Evolutionary conservation across 1,284 basidiomycete genomes (phyloP).

Genomic region (Marasmius oreades): DNA sequence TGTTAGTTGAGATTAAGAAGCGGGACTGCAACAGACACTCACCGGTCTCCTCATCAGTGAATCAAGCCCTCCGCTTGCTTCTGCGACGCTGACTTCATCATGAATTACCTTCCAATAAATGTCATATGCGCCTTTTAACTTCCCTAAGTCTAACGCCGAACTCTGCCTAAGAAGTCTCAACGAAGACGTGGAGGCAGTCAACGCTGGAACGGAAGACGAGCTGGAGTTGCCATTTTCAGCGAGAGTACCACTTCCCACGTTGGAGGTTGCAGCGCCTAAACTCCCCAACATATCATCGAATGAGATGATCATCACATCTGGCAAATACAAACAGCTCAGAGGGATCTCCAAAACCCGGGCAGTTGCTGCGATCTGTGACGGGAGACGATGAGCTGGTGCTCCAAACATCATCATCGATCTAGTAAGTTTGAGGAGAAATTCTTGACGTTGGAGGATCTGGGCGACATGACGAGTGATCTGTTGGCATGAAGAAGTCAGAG

Average conservation of each 20-base stretch:
- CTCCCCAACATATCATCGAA: conserved; percentile 62
- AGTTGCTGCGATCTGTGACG: conserved; percentile 84
- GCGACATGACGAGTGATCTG: conserved; percentile 91
- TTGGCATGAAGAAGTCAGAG: not conserved
- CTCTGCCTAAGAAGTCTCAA: conserved; percentile 83
- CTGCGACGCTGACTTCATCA: conserved; percentile 79
- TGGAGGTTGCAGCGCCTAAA: conserved; percentile 63
- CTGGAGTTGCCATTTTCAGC: not conserved
- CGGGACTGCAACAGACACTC: not conserved
- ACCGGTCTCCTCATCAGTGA: conserved; percentile 53
- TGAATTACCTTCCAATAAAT: conserved; percentile 88
- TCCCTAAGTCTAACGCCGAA: conserved; percentile 72
- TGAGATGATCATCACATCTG: conserved; percentile 78
- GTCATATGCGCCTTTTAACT: conserved; percentile 72
- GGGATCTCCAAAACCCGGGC: conserved; percentile 84
- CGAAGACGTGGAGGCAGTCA: conserved; percentile 77
- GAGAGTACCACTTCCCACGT: not conserved
- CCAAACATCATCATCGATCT: conserved; percentile 96
- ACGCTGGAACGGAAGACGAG: too few species aligned
- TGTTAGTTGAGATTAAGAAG: not conserved
- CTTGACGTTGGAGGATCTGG: conserved; percentile 82
- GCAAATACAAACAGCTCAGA: conserved; percentile 84
- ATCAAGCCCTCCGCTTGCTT: conserved; percentile 74
- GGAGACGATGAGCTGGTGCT: conserved; percentile 85
- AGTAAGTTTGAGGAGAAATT: conserved; percentile 87